Conservation (phyloP, 2,329 filamentous ascomycete genomes). For the Colletotrichum kahawae region DNA sequence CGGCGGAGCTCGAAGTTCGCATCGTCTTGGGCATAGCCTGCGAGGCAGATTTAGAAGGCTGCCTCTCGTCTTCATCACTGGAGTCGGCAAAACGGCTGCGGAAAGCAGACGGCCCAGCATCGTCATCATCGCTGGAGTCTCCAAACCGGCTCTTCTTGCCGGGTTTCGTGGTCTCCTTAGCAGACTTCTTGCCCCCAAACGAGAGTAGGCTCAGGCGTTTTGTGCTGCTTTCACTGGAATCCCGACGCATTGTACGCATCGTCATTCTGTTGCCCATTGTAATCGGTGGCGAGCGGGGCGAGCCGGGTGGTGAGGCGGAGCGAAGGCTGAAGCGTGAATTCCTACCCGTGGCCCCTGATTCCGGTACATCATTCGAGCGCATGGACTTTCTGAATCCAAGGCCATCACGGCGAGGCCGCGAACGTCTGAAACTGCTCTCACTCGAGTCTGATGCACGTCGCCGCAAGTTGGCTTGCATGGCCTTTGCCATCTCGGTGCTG, state of each 20-base stretch:
- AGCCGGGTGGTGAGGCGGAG: constrained; percentile 70
- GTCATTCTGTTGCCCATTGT: constrained; percentile 47
- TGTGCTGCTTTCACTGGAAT: constrained; percentile 39
- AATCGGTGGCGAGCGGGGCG: constrained; percentile 47
- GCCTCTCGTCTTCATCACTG: constrained; percentile 69
- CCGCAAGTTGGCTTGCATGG: constrained; percentile 41
- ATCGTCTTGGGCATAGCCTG: constrained; percentile 47
- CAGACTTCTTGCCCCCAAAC: constrained; percentile 42
- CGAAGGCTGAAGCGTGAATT: constrained; percentile 66
- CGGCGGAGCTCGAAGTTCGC: constrained; percentile 34
- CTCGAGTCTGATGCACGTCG: constrained; percentile 69
- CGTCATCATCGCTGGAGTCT: constrained; percentile 69
- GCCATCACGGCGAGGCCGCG: constrained; percentile 51
- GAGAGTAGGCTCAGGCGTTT: constrained; percentile 45
- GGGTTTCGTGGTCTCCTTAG: constrained; percentile 34
- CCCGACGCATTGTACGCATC: constrained; percentile 48
- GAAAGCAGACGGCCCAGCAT: constrained; percentile 41
- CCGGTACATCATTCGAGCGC: constrained; percentile 58
- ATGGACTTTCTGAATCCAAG: constrained; percentile 76
- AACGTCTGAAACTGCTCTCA: constrained; percentile 83
- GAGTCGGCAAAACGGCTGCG: constrained; percentile 72
- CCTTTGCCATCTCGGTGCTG: constrained; percentile 21
- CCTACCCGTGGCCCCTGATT: constrained; percentile 27
- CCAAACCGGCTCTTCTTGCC: constrained; percentile 59
- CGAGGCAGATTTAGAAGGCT: constrained; percentile 74